Base-by-base conservation (phyloP, 352 stramenopile species). In the Globisporangium perplexum region DNA sequence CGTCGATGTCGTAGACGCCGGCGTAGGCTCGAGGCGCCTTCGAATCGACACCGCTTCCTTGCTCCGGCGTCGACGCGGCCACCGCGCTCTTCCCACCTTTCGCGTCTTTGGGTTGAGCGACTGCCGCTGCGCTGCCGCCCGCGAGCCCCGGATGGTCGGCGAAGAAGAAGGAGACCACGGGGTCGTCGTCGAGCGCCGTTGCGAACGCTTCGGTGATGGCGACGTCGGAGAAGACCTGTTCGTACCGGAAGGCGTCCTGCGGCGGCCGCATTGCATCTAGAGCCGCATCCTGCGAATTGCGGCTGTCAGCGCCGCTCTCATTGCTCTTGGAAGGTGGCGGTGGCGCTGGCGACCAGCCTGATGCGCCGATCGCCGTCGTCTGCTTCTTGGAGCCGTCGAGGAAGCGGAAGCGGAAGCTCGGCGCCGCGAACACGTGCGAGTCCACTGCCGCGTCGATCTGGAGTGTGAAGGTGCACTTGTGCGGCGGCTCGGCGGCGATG, bases 361-460 rank as follows among this genome's bases (percentile, higher is more conserved):
- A 38, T 2, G 59, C 52, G 0, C 65, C 65, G 18, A 88, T 59
- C 6, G 60, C 43, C 5, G 65, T 60, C 8, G 78, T 92, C 30
- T 78, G 64, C 59, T 77, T 77, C 43, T 78, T 88, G 6, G 59
- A 66, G 31, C 74, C 74, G 30, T 92, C 81, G 1, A 92, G 53
- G 48, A 88, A 89, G 7, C 72, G 70, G 46, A 86, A 92, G 23
- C 81, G 76, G 45, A 92, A 88, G 5, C 59, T 71, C 28, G 81
- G 72, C 0, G 74, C 60, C 28, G 77, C 62, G 36, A 85, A 80
- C 11, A 54, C 63, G 1, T 60, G 57, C 26, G 79, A 72, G 31
- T 43, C 55, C 18, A 87, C 53, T 12, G 63, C 53, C 6, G 63
- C 77, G 23, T 89, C 76, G 51, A 91, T 77, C 50, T 74, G 63